Evolutionary conservation across 306 rosid species (phyloP), one percentile per base, ranked within the genome.

Genomic region (Dryas drummondii): DNA sequence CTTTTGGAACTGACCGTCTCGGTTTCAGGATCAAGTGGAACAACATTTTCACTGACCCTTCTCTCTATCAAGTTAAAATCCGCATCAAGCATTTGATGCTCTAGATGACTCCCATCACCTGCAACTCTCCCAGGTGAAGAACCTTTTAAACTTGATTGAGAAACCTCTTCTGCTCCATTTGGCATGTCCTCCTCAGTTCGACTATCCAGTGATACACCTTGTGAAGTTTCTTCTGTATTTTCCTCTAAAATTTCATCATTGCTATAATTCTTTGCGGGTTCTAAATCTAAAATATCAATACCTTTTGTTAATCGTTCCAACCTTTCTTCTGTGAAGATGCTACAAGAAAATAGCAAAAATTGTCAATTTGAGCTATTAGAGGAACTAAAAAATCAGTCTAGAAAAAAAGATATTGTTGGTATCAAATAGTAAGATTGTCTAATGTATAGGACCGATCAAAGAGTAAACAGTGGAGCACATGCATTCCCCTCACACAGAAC

Each of bases 241-340:
- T 90, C 92, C 52, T 81, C 89, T 62, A 79, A 82, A 73, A 32
- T 74, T 64, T 82, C 82, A 51, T 78, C 88, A 44, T 58, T 64
- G 66, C 66, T 26, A 67, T 42, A 63, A 45, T 83, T 85, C 68
- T 86, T 93, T 74, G 76, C 40, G 50, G 54, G 78, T 72, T 87
- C 93, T 16, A 84, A 82, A 84, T 90, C 82, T 74, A 92, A 83
- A 84, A 86, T 82, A 66, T 78, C 88, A 71, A 89, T 80, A 72
- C 88, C 88, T 83, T 73, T 89, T 22, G 93, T 88, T 82, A 96
- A 80, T 76, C 94, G 86, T 74, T 96, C 97, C 73, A 96, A 87
- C 86, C 99, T 86, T 85, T 96, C 98, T 87, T 96, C 98, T 22
- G 86, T 89, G 87, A 96, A 92, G 81, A 96, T 96, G 90, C 99